Evolutionary conservation across 352 stramenopile species (phyloP), one percentile per base, ranked within the genome.

Genomic region (Pythium diclinum): DNA sequence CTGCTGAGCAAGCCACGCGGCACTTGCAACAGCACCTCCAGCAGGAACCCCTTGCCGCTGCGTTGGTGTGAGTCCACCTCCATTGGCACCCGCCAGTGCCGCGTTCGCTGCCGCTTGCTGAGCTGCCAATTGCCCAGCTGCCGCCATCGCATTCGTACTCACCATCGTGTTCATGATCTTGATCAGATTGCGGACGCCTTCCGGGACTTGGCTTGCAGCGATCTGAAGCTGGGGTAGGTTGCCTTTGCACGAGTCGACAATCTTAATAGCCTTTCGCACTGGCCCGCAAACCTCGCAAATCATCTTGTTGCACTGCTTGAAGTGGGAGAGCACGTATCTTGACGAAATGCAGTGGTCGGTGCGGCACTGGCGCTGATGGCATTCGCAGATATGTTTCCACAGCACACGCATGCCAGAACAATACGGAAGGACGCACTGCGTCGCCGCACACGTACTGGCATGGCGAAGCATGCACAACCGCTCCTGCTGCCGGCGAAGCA

Each of bases 321-420:
- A 96, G 66, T 96, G 87, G 17, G 85, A 94, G 53, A 96, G 69
- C 61, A 96, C 87, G 58, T 96, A 96, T 8, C 87, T 76, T 32
- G 85, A 94, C 28, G 85, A 94, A 54, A 96, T 94, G 36, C 87
- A 96, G 68, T 96, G 87, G 46, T 94, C 85, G 7, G 85, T 94
- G 34, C 84, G 79, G 52, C 89, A 96, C 52, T 95, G 87, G 16
- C 83, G 81, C 56, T 96, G 86, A 56, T 95, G 87, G 48, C 89
- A 96, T 58, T 95, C 83, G 59, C 85, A 94, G 65, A 96, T 96
- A 59, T 97, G 89, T 56, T 95, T 96, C 89, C 89, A 97, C 49
- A 97, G 53, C 13, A 92, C 69, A 47, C 95, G 94, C 89, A 97
- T 97, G 14, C 83, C 83, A 5, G 77, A 80, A 56, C 89, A 97